Evolutionary conservation across 2,329 filamentous ascomycete genomes (phyloP), one percentile per base, ranked within the genome.

Genomic region (Madurella fahalii): DNA sequence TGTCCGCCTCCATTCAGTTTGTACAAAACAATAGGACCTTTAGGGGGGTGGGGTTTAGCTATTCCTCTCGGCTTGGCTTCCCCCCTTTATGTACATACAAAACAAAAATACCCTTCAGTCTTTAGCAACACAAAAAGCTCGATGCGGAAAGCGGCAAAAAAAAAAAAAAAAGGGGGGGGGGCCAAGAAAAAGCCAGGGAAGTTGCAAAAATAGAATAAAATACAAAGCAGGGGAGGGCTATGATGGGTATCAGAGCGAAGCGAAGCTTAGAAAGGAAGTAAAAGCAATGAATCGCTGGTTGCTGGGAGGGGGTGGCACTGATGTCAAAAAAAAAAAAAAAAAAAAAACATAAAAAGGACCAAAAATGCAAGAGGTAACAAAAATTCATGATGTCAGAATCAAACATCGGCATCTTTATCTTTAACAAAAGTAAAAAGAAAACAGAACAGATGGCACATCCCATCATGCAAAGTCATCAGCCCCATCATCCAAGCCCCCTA

Each of bases 401-500:
- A 7, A 25, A 25, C 25, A 25, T 25, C 25, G 25, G 25, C 25
- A 25, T 25, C 25, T 3, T 3, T 7, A 7, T 25, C 3, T 25
- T 25, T 25, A 25, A n/a, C n/a, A n/a, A n/a, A n/a, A n/a, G n/a
- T n/a, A n/a, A n/a, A 25, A 25, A 25, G 25, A 7, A 4, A 25
- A 25, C 3, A 25, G 7, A 3, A 25, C 25, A 25, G 25, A 25
- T 25, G 25, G 12, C 41, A 17, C 37, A 16, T 30, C n/a, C 30
- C 31, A 40, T 72, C 66, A 77, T 52, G 76, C 75, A 69, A 78
- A 79, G 57, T 80, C 77, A 58, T 79, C 74, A 48, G 64, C 69
- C 25, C 69, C 69, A 20, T 62, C 68, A 20, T 64, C 65, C 58
- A 68, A 37, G 4, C 34, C 34, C 11, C 11, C 13, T 4, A 37